Evolutionary conservation across 768 basidiomycete genomes (phyloP).

Genomic region (Bullera alba): DNA sequence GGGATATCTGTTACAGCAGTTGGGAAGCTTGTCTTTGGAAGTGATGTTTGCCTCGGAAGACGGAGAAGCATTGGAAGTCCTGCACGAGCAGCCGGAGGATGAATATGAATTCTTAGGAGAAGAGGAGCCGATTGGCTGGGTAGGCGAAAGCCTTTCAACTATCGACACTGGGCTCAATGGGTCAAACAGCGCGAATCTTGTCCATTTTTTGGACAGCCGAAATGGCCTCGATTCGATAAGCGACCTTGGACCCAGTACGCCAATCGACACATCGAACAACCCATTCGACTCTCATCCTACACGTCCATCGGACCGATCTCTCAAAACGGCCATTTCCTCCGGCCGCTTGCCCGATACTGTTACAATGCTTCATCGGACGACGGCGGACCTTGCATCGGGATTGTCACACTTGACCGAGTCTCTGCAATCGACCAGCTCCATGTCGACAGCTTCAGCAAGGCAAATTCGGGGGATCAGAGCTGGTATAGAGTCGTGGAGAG

Average conservation of each 20-base stretch:
- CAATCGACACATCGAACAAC: not conserved
- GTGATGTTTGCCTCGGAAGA: no score
- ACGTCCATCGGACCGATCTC: not conserved
- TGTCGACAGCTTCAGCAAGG: not conserved
- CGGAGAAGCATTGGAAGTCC: no score
- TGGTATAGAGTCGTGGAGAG: conserved; percentile 7
- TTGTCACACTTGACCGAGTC: not conserved
- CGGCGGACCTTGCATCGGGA: not conserved
- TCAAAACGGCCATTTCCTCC: not conserved
- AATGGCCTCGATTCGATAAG: not conserved
- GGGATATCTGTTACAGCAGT: not conserved
- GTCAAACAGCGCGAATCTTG: no score
- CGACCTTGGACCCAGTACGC: not conserved
- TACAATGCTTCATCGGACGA: not conserved
- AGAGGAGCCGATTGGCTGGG: no score
- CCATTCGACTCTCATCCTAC: not conserved
- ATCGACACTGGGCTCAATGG: no score
- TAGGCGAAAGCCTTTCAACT: no score
- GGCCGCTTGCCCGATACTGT: not conserved
- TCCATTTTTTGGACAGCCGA: not conserved
- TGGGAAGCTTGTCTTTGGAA: no score
- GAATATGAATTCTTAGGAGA: no score
- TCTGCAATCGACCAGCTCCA: not conserved
- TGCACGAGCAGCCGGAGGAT: no score
- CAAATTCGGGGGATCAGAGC: conserved; percentile 8